Base-by-base conservation (phyloP, 2,329 filamentous ascomycete genomes). In the Tolypocladium pustulatum region DNA sequence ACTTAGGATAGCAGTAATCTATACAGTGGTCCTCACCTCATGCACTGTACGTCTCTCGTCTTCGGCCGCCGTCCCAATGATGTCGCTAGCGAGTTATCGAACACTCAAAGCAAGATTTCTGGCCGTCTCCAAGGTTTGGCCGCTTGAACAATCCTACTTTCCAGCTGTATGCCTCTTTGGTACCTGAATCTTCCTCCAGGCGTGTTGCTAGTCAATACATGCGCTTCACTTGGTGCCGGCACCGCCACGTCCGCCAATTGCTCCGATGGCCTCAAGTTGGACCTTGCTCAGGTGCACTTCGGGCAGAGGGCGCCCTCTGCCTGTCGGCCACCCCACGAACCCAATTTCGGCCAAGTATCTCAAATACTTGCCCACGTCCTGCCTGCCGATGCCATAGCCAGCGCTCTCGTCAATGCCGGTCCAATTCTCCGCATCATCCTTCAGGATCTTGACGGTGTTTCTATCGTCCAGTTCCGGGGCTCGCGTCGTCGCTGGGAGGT, bases 401-500 rank as follows among this genome's bases (percentile, higher is more conserved):
- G 75, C 74, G 54, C 80, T 83, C 64, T 79, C 80, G 62, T 86
- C 83, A 38, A 82, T 69, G 0, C 79, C 80, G 0, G 83, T 81
- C 81, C 81, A 81, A 78, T 80, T 68, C 57, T 79, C 76, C 0
- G 78, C 78, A 66, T 92, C 87, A 4, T 79, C 78, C 68, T 81
- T 81, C 30, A 95, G 77, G 0, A 86, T 81, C 2, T 76, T 74
- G 1, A 82, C 78, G 0, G 90, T 83, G 67, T 94, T 91, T 4
- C 66, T 40, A 52, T 66, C 87, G 61, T 88, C 83, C 20, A 91
- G 77, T 66, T 88, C 86, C 0, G 87, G 87, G 0, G 87, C 86
- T 59, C 83, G 83, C 38, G 86, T 89, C 63, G 84, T 83, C 34
- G 78, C 78, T 0, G 87, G 88, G 5, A 91, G 76, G 68, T 90